Conservation (phyloP, 495 filamentous ascomycete genomes). For the Oidiodendron maius region DNA sequence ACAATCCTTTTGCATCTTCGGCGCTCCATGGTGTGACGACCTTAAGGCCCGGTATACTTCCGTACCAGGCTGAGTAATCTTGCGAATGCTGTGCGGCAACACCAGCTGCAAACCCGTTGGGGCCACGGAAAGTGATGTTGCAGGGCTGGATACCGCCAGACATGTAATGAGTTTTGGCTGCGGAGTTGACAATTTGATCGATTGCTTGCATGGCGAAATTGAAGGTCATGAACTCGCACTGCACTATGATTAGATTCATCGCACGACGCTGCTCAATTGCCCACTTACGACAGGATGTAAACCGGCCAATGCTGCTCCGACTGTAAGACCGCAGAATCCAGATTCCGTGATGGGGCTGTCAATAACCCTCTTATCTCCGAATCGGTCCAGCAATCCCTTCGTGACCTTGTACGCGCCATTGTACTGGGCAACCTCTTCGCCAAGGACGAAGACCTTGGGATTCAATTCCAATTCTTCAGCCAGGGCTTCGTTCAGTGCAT, state of each 20-base stretch:
- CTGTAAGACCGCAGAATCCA: constrained; percentile 86
- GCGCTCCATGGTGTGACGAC: constrained; percentile 93
- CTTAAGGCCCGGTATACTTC: constrained; percentile 94
- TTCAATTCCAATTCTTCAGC: constrained; percentile 95
- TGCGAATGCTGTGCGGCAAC: constrained; percentile 98
- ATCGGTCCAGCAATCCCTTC: constrained; percentile 91
- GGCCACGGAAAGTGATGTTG: constrained; percentile 98
- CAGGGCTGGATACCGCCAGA: constrained; percentile 98
- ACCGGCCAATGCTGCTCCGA: constrained; percentile 90
- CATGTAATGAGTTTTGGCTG: constrained; percentile 99
- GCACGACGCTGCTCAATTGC: constrained; percentile 1
- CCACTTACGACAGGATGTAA: constrained; percentile 83
- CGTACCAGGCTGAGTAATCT: constrained; percentile 98
- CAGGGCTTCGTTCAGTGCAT: constrained; percentile 95
- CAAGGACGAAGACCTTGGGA: constrained; percentile 88
- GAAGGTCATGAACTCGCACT: constrained; percentile 99
- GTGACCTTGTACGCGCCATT: constrained; percentile 99
- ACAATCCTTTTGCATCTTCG: constrained; percentile 94
- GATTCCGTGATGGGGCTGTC: constrained; percentile 98
- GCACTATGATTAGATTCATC: constrained; percentile 8
- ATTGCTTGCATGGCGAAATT: constrained; percentile 99
- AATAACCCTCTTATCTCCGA: constrained; percentile 95
- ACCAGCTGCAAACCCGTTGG: constrained; percentile 95
- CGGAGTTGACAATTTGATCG: constrained; percentile 99
- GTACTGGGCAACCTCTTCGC: constrained; percentile 98